Evolutionary conservation across 177 flowering plant genomes (phyloP).

Genomic region (Vitis hybrid): DNA sequence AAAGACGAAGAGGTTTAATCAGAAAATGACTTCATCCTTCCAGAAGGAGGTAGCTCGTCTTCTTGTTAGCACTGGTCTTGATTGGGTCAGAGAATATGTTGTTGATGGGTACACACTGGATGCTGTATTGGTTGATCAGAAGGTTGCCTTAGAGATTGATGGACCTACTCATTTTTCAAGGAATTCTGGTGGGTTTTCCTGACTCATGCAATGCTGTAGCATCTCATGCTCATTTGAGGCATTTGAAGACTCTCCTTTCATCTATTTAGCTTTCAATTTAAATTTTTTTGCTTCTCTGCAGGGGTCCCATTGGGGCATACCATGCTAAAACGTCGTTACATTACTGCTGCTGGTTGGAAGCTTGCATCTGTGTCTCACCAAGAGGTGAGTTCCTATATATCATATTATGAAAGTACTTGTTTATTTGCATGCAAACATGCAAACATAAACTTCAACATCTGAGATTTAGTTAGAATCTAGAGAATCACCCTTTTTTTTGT

Average conservation of each 20-base stretch:
- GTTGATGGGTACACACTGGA: constrained; percentile 85
- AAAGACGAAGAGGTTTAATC: constrained; percentile 81
- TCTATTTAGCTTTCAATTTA: background rate
- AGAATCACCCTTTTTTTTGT: background rate
- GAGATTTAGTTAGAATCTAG: background rate
- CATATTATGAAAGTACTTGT: background rate
- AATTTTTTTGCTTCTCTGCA: constrained; percentile 32
- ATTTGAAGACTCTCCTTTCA: background rate
- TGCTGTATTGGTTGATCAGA: constrained; percentile 75
- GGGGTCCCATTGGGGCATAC: constrained; percentile 90
- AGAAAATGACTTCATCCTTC: constrained; percentile 87
- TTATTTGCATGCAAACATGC: background rate
- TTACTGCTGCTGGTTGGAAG: constrained; percentile 90
- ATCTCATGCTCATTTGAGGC: background rate
- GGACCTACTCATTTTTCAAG: constrained; percentile 98
- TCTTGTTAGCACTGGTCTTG: constrained; percentile 84
- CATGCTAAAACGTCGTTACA: constrained; percentile 76
- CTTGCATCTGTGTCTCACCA: constrained; percentile 65
- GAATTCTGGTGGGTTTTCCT: constrained; percentile 54
- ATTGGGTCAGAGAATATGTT: constrained; percentile 78
- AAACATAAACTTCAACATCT: no score
- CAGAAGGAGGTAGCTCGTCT: constrained; percentile 92
- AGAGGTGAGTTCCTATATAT: constrained; percentile 52
- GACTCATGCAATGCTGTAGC: background rate
- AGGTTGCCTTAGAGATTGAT: constrained; percentile 92